Conservation (phyloP, 192 early-diverging fungal genomes). For the Allomyces macrogynus region DNA sequence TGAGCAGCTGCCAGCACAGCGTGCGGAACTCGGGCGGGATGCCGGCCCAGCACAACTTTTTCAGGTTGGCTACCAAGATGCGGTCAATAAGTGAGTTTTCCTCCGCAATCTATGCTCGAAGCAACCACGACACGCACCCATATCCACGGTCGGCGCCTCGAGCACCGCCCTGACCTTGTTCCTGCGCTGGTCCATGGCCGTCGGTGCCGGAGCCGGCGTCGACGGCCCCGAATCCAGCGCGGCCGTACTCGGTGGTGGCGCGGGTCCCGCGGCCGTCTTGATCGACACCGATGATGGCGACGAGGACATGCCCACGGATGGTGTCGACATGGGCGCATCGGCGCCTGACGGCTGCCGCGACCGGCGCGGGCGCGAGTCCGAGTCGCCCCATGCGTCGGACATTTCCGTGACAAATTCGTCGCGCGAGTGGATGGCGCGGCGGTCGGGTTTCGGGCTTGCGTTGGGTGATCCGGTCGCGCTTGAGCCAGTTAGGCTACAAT, state of each 20-base stretch:
- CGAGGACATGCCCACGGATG: background rate
- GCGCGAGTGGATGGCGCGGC: too few species aligned
- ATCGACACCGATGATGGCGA: background rate
- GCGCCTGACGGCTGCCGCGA: background rate
- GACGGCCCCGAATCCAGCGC: background rate
- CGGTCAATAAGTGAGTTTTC: too few species aligned
- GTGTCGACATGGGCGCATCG: too few species aligned
- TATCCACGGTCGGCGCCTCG: conserved; percentile 10
- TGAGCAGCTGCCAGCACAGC: conserved; percentile 81
- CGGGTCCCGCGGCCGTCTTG: too few species aligned
- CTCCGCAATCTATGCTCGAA: too few species aligned
- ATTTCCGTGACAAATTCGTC: too few species aligned
- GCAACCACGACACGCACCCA: conserved; percentile 12
- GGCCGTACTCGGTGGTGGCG: too few species aligned
- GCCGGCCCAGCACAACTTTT: conserved; percentile 72
- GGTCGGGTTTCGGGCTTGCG: background rate
- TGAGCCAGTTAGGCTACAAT: background rate
- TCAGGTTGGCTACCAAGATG: background rate
- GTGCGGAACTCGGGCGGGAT: conserved; percentile 68
- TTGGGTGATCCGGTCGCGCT: background rate
- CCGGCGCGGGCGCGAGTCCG: background rate
- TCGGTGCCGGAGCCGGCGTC: background rate
- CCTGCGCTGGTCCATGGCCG: background rate
- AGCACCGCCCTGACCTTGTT: background rate
- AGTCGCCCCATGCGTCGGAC: too few species aligned